Conservation (phyloP, 441 rosid species). For the Adansonia rubrostipa region DNA sequence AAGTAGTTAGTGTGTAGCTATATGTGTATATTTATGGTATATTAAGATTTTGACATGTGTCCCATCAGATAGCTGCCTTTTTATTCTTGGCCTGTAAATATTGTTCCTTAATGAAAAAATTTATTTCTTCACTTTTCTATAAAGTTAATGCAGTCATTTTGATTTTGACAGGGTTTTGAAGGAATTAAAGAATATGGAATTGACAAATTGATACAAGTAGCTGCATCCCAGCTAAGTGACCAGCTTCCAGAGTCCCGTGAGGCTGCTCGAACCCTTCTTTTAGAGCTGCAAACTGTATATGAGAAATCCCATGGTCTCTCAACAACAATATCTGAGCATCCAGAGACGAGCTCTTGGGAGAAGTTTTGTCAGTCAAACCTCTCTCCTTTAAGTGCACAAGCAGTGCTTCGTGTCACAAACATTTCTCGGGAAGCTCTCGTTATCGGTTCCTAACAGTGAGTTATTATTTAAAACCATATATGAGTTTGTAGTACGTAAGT, state of each 20-base stretch:
- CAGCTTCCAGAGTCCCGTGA: slow-evolving; percentile 95
- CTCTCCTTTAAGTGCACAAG: slow-evolving; percentile 78
- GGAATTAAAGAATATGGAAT: slow-evolving; percentile 82
- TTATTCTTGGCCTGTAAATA: neutral
- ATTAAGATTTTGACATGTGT: neutral
- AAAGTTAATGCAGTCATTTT: slow-evolving; percentile 8
- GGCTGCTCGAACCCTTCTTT: slow-evolving; percentile 86
- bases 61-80: neutral
- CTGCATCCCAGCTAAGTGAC: slow-evolving; percentile 88
- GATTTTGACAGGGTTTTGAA: slow-evolving; percentile 69
- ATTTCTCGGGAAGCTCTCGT: slow-evolving; percentile 59
- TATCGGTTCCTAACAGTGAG: slow-evolving; percentile 51
- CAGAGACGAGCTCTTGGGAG: slow-evolving; percentile 68
- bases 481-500: slow-evolving; percentile 33
- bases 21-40: slow-evolving; percentile 5
- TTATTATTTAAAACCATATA: neutral
- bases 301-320: slow-evolving; percentile 51
- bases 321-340: slow-evolving; percentile 46
- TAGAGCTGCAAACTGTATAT: slow-evolving; percentile 75
- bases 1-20: neutral
- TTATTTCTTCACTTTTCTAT: neutral
- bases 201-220: slow-evolving; percentile 74
- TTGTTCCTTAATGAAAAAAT: neutral
- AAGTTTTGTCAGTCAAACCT: slow-evolving; percentile 80
- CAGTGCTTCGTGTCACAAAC: slow-evolving; percentile 80